Conservation (phyloP, 2,329 filamentous ascomycete species). For the Sporothrix protearum region DNA sequence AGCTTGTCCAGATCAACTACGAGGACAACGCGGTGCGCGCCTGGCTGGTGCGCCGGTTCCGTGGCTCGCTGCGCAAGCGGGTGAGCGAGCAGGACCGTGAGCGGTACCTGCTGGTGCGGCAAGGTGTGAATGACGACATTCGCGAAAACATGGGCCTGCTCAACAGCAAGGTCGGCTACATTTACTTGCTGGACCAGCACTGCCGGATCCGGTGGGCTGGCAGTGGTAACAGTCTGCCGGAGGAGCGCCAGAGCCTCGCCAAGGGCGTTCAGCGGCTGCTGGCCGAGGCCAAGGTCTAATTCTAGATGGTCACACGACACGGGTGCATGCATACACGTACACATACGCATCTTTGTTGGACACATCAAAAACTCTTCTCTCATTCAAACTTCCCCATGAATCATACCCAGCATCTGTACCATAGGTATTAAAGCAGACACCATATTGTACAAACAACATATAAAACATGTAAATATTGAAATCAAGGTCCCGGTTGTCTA, state of each 20-base stretch:
- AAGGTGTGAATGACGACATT: constrained; percentile 58
- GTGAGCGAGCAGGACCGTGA: constrained; percentile 53
- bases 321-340: not conserved
- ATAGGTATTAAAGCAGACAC: not conserved
- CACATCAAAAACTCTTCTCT: not conserved
- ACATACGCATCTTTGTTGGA: not conserved
- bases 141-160: constrained; percentile 65
- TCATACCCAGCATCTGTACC: constrained; percentile 13
- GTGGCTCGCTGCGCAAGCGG: constrained; percentile 49
- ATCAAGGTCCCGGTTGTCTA: not conserved
- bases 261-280: constrained; percentile 62
- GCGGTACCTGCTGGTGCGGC: constrained; percentile 59
- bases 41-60: constrained; percentile 56
- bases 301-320: not conserved
- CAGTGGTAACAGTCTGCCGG: constrained; percentile 63
- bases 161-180: constrained; percentile 90
- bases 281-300: constrained; percentile 29
- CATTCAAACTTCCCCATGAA: not conserved
- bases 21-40: constrained; percentile 74
- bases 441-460: constrained; percentile 10
- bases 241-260: constrained; percentile 64
- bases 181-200: constrained; percentile 81
- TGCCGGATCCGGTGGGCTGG: constrained; percentile 94
- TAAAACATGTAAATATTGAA: not conserved
- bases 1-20: constrained; percentile 82